phyloP scores from a whole-genome alignment of 805 yeast species.

The Candida maltosa region DNA sequence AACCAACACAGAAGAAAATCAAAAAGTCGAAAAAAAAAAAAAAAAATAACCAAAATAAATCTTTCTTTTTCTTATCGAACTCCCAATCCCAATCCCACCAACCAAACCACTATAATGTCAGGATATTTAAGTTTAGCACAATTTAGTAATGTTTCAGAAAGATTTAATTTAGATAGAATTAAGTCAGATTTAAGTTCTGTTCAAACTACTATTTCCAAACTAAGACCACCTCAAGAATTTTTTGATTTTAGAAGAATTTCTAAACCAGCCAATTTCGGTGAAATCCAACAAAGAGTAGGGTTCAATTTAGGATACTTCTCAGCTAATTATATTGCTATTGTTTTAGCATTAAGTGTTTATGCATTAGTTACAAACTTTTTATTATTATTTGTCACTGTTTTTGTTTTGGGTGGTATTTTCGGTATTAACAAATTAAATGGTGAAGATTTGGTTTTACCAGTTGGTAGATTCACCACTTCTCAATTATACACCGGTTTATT shows the following conservation, averaged over 20 bases:
- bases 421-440: conserved; percentile 82
- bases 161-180: conserved; percentile 42
- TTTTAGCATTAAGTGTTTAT: conserved; percentile 71
- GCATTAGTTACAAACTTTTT: conserved; percentile 84
- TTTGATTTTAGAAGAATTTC: conserved; percentile 87
- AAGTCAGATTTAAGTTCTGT: conserved; percentile 49
- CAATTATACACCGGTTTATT: conserved; percentile 83
- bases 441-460: conserved; percentile 73
- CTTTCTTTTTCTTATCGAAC: neutral
- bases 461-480: conserved; percentile 68
- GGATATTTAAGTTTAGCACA: too few species aligned
- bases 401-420: conserved; percentile 70
- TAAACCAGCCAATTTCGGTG: conserved; percentile 86
- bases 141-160: conserved; percentile 23
- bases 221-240: conserved; percentile 90
- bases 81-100: too few species aligned
- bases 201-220: conserved; percentile 62
- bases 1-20: too few species aligned
- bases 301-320: conserved; percentile 86
- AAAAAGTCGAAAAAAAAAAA: too few species aligned
- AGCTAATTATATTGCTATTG: conserved; percentile 77
- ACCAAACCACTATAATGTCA: too few species aligned
- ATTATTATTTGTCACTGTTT: conserved; percentile 73
- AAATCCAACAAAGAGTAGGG: conserved; percentile 81
- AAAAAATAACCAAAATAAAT: too few species aligned